Evolutionary conservation across 1,284 basidiomycete species (phyloP), one percentile per base, ranked within the genome.

Genomic region (Thelephora terrestris): DNA sequence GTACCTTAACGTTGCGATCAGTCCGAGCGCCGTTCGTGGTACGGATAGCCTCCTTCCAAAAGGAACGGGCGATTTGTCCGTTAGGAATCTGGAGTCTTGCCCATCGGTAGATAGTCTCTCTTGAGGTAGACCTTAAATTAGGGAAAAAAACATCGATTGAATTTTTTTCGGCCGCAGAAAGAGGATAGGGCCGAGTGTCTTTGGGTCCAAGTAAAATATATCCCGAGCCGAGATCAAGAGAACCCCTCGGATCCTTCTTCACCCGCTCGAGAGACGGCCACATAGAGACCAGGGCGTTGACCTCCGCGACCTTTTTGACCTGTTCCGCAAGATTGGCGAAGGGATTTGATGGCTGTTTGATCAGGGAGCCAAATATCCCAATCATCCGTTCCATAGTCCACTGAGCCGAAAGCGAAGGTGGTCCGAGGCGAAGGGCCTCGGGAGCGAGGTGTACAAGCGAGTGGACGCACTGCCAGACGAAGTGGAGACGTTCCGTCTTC

Each of bases 21-120:
- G 50, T 55, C 12, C 59, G 44, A 9, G 56, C 17, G 14, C 46
- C 21, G 2, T 29, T 14, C 14, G 47, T 29, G 1, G 46, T 4
- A 37, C 53, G 53, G 5, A 44, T 27, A 6, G 3, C 20, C 43
- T 64, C 63, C 32, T 52, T 56, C 60, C 61, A 64, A 2, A 21
- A 14, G 2, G 56, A 57, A 1, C 61, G 51, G 1, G 58, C 61
- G 32, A 59, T 55, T 32, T 65, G 63, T 1, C 59, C 59, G 52
- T 56, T 64, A 0, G 64, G 62, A 16, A 65, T 50, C 2, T 42
- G 46, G 7, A 64, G 32, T 2, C 59, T 53, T 10, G 61, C 61
- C 63, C 61, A 66, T 6, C 54, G n/a, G 18, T 3, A 7, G 4
- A 55, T n/a, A 32, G 27, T 37, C 32, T 39, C 1, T 18, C 17